These are phyloP conservation scores for Quercus mongolica DNA, from an alignment of 306 rosid genomes.

Conservation along the genomic window DNA sequence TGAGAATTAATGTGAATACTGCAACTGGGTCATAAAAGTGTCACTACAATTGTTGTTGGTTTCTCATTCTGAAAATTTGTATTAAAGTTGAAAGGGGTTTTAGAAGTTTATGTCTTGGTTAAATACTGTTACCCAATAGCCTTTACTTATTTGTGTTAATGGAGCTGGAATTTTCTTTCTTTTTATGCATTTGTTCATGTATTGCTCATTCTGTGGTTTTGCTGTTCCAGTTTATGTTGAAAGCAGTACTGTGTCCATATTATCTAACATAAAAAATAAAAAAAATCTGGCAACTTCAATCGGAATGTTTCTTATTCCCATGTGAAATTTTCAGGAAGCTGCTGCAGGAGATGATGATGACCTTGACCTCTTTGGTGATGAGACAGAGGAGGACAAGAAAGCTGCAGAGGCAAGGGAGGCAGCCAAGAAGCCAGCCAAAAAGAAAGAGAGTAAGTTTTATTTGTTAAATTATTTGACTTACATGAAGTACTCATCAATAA, in stretches of 20 bases:
- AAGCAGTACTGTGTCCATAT: background rate
- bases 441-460: constrained; percentile 75
- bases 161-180: background rate
- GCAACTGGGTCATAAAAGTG: background rate
- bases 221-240: background rate
- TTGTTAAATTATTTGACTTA: background rate
- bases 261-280: background rate
- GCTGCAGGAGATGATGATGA: constrained; percentile 63
- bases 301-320: background rate
- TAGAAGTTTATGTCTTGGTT: background rate
- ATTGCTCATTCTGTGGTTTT: background rate
- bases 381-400: constrained; percentile 89
- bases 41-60: background rate
- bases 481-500: background rate
- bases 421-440: constrained; percentile 68
- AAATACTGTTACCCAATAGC: background rate
- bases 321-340: constrained; percentile 44
- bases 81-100: background rate
- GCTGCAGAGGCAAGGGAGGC: constrained; percentile 85
- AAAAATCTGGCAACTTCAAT: background rate
- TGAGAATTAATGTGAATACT: background rate
- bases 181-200: background rate
- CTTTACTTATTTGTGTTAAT: background rate
- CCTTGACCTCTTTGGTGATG: constrained; percentile 88
- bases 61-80: background rate